Evolutionary conservation across 495 filamentous ascomycete species (phyloP), one percentile per base, ranked within the genome.

Genomic region (Aspergillus haitiensis): DNA sequence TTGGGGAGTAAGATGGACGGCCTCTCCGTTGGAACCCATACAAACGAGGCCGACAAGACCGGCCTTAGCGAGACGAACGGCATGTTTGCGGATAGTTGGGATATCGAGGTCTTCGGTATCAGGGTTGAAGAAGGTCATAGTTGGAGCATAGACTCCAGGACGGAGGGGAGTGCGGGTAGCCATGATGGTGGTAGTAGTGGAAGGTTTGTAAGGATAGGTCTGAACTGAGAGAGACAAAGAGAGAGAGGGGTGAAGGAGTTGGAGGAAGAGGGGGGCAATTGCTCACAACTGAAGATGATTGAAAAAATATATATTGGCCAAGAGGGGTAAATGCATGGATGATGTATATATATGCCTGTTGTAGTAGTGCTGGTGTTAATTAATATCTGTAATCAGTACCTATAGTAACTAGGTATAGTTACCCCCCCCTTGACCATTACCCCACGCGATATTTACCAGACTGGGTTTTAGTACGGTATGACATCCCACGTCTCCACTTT

Each of bases 21-120:
- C 91, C 75, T 95, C 91, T 18, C 91, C 91, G 70, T 95, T 95
- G 58, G 89, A 93, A 48, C 91, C 92, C 88, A 93, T 92, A 62
- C 88, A 88, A 9, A 95, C 89, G 11, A 96, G 81, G 10, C 92
- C 90, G 42, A 86, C 88, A 10, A 96, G 86, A 16, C 92, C 91
- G 54, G 84, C 89, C 74, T 85, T 80, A 21, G 88, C 91, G n/a
- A 95, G 83, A 44, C 90, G 89, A 51, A 89, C 85, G 34, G 88
- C 88, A 67, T 94, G 91, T 52, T 81, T 85, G 69, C 87, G 89
- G 76, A 93, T 88, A 57, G 86, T 82, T 6, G 86, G 80, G 63
- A 90, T 82, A 67, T 96, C 91, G 66, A 96, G 82, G 15, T 94
- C 87, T 73, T 96, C 91, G 47, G 88, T 92, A 35, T 83, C 78